Conservation (phyloP, 2,329 filamentous ascomycete genomes). For the Emmonsiellopsis sp. region DNA sequence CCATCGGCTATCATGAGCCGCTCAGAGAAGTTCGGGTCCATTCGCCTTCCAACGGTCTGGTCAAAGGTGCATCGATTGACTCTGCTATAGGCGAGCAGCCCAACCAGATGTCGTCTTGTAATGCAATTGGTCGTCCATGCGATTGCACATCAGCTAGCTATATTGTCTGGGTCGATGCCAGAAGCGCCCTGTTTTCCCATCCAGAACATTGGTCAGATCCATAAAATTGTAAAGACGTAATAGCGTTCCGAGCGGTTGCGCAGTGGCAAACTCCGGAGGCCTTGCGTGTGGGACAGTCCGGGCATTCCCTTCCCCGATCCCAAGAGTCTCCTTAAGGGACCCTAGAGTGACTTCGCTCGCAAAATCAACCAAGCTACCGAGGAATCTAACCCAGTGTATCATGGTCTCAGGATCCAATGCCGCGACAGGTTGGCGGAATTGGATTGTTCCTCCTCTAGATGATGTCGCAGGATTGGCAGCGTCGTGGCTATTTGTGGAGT, state of each 20-base stretch:
- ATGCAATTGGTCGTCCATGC: no score
- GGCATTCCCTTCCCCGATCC: not conserved
- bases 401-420: conserved; percentile 11
- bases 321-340: conserved; percentile 9
- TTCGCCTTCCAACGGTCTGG: no score
- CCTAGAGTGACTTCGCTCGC: conserved; percentile 4
- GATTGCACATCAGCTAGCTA: not conserved
- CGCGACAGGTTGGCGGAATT: conserved; percentile 10
- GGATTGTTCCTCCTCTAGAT: conserved; percentile 10
- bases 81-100: no score
- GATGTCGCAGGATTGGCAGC: not conserved
- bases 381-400: conserved; percentile 11
- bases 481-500: not conserved
- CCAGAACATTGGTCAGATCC: conserved; percentile 8
- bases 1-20: no score
- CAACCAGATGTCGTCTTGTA: no score
- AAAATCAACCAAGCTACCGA: conserved; percentile 10
- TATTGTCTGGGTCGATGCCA: conserved; percentile 8
- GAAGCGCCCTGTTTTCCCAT: conserved; percentile 6
- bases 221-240: conserved; percentile 9
- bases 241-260: conserved; percentile 9
- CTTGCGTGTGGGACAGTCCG: not conserved
- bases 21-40: no score
- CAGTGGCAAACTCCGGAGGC: not conserved
- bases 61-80: no score